Conservation (phyloP, 2,329 filamentous ascomycete genomes). For the Lachnellula occidentalis region DNA sequence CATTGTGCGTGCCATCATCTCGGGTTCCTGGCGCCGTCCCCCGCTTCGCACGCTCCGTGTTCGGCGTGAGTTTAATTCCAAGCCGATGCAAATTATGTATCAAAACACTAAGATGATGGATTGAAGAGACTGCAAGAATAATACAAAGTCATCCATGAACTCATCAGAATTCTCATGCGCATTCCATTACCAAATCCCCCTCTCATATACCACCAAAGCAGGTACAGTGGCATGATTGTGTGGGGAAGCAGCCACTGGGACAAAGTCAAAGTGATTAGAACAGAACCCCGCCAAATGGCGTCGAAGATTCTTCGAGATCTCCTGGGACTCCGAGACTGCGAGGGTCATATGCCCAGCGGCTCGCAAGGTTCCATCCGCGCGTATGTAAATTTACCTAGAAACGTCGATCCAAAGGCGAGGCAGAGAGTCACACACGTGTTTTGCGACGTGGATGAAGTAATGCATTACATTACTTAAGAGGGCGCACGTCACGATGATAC, state of each 20-base stretch:
- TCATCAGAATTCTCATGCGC: background rate
- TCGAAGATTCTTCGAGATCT: conserved; percentile 18
- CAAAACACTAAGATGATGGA: too few species aligned
- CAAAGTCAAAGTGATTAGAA: background rate
- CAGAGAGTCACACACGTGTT: background rate
- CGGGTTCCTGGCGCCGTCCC: background rate
- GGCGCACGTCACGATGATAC: background rate
- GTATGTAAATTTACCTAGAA: background rate
- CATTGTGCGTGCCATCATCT: too few species aligned
- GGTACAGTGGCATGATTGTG: background rate
- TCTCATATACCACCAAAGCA: background rate
- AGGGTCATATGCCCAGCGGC: conserved; percentile 13
- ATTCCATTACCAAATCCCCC: background rate
- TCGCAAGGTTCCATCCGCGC: background rate
- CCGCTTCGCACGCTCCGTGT: background rate
- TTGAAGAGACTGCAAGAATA: too few species aligned
- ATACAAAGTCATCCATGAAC: too few species aligned
- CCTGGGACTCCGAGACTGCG: too few species aligned
- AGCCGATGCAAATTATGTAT: background rate
- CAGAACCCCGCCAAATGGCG: conserved; percentile 16
- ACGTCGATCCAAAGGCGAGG: background rate
- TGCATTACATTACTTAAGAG: conserved; percentile 2
- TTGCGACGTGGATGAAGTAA: conserved; percentile 14
- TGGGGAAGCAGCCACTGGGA: background rate
- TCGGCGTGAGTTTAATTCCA: background rate